Evolutionary conservation across 2,329 filamentous ascomycete genomes (phyloP).

Genomic region (Zasmidium angulare): DNA sequence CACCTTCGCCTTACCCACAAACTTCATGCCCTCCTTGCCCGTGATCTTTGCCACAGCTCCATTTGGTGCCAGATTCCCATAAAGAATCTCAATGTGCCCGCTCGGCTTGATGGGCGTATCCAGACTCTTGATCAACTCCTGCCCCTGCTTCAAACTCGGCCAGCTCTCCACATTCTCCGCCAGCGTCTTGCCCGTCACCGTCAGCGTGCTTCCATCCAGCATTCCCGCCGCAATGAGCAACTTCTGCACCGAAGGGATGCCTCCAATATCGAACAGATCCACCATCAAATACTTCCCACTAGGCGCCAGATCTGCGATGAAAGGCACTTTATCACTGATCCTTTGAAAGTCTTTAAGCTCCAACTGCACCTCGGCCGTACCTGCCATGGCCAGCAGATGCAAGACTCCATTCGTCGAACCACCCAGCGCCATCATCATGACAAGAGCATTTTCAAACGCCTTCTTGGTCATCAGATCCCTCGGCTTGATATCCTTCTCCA

Average conservation of each 20-base stretch:
- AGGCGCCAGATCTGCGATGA: conserved; percentile 81
- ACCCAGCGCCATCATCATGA: conserved; percentile 88
- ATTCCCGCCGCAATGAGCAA: conserved; percentile 73
- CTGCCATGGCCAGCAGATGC: conserved; percentile 87
- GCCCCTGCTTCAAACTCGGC: conserved; percentile 72
- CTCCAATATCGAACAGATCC: conserved; percentile 81
- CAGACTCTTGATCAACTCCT: conserved; percentile 79
- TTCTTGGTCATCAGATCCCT: conserved; percentile 75
- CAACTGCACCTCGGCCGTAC: conserved; percentile 74
- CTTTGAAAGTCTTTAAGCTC: conserved; percentile 80
- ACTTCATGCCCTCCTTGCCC: conserved; percentile 83
- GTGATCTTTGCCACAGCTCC: conserved; percentile 96
- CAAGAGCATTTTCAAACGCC: conserved; percentile 83
- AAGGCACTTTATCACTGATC: conserved; percentile 78
- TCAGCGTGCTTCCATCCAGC: conserved; percentile 74
- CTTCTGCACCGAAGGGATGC: conserved; percentile 83
- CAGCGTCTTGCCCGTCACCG: conserved; percentile 80
- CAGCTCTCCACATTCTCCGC: conserved; percentile 76
- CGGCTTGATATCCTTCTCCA: conserved; percentile 80
- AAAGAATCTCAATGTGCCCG: conserved; percentile 85
- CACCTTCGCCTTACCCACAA: conserved; percentile 76
- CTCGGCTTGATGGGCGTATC: conserved; percentile 80
- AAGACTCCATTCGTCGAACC: conserved; percentile 87
- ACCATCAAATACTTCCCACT: conserved; percentile 84
- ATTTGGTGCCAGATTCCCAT: conserved; percentile 82